Evolutionary conservation across 164 flowering plant species (phyloP).

Genomic region (Malania oleifera): DNA sequence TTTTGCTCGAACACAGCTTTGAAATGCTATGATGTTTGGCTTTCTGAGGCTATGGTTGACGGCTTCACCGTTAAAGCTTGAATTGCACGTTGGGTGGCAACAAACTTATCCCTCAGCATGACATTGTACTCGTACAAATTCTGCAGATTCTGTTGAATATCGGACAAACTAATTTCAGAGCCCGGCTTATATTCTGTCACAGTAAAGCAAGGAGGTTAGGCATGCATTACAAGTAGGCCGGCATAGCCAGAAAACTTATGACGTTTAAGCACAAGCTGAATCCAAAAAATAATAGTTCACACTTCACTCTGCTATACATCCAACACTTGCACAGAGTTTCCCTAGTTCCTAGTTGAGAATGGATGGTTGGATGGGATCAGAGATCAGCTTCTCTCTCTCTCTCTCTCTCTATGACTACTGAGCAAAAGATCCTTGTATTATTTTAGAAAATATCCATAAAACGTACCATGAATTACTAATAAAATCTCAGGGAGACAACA

Average conservation of each 20-base stretch:
- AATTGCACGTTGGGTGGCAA: constrained; percentile 47
- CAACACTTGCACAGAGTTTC: too few relatives aligned
- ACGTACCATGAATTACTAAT: too few relatives aligned
- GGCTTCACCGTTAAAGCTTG: constrained; percentile 30
- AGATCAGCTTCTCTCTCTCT: too few relatives aligned
- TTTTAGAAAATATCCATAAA: too few relatives aligned
- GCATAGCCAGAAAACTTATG: not conserved
- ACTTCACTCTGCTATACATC: too few relatives aligned
- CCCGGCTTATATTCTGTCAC: constrained; percentile 40
- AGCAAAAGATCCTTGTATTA: too few relatives aligned
- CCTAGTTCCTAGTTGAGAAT: too few relatives aligned
- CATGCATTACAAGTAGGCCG: not conserved
- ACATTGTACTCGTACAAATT: constrained; percentile 61
- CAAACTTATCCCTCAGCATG: constrained; percentile 58
- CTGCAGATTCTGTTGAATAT: constrained; percentile 55
- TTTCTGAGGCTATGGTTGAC: constrained; percentile 11
- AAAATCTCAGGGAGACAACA: too few relatives aligned
- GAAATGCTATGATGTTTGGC: too few relatives aligned
- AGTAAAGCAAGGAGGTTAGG: constrained; percentile 3
- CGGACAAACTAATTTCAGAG: constrained; percentile 40
- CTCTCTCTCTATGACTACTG: too few relatives aligned
- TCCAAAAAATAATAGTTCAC: not conserved
- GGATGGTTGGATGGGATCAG: too few relatives aligned
- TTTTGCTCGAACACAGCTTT: too few relatives aligned
- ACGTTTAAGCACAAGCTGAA: not conserved